phyloP scores from a whole-genome alignment of 495 filamentous ascomycete species.

The Cladorrhinum samala region DNA sequence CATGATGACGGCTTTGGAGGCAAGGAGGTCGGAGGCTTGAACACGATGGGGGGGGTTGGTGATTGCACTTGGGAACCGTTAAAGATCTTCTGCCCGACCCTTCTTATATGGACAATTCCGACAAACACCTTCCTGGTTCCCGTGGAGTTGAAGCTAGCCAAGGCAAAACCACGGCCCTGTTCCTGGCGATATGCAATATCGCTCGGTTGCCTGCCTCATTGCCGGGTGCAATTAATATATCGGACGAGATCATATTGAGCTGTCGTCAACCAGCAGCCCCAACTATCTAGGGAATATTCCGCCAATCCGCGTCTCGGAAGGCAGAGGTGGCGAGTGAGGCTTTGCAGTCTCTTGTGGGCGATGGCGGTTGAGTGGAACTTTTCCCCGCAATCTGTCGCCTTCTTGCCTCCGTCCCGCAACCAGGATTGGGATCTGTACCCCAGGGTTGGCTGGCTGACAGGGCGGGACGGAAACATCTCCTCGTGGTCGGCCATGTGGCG shows the following conservation, averaged over 20 bases:
- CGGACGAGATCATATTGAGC: constrained; percentile 12
- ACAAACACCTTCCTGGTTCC: no score
- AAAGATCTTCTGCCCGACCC: constrained; percentile 1
- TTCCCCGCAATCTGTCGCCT: constrained; percentile 16
- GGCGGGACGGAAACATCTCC: neutral
- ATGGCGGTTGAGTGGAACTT: constrained; percentile 10
- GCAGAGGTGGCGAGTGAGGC: neutral
- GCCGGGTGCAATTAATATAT: constrained; percentile 26
- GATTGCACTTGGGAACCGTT: neutral
- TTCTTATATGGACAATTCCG: constrained; percentile 16
- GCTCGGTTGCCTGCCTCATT: constrained; percentile 22
- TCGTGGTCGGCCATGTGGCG: neutral
- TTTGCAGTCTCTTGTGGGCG: constrained; percentile 4
- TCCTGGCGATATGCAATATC: constrained; percentile 10
- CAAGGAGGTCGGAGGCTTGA: constrained; percentile 1
- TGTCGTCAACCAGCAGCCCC: constrained; percentile 13
- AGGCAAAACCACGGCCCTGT: constrained; percentile 3
- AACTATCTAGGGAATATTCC: constrained; percentile 1
- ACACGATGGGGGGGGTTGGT: neutral
- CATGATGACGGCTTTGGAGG: constrained; percentile 23
- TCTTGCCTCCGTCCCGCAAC: constrained; percentile 3
- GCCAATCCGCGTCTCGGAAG: neutral
- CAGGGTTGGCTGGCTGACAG: constrained; percentile 1
- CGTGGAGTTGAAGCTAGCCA: no score
- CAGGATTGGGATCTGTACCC: constrained; percentile 12